phyloP scores from a whole-genome alignment of 345 rosid species.

The Citrus reticulata region DNA sequence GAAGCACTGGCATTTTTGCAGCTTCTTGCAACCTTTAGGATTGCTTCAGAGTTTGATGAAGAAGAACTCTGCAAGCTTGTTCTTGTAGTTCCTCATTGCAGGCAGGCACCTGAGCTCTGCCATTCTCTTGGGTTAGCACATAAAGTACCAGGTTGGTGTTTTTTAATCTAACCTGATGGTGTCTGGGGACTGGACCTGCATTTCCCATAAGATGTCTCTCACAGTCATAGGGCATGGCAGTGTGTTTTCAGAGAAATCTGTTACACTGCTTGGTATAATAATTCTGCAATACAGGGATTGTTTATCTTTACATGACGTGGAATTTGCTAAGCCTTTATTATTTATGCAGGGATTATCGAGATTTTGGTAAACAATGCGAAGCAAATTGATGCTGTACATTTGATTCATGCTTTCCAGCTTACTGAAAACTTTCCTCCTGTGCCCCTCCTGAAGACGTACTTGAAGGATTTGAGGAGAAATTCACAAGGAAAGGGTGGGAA shows the following conservation, averaged over 20 bases:
- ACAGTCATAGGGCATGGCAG: constrained; percentile 9
- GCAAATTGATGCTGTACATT: constrained; percentile 54
- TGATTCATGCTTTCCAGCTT: constrained; percentile 54
- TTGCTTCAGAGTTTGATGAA: constrained; percentile 62
- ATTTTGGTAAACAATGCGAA: constrained; percentile 40
- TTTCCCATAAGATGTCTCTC: constrained; percentile 19
- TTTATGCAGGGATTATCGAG: constrained; percentile 45
- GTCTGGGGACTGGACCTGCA: constrained; percentile 27
- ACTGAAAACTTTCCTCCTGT: constrained; percentile 49
- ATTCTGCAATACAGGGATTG: not conserved
- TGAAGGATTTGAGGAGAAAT: constrained; percentile 53
- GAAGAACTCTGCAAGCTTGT: constrained; percentile 70
- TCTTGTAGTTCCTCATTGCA: constrained; percentile 44
- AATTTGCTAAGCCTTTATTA: constrained; percentile 1
- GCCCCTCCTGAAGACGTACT: constrained; percentile 48
- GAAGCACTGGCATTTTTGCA: constrained; percentile 64
- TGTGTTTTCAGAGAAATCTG: not conserved
- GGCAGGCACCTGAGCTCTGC: constrained; percentile 67
- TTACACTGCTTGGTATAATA: not conserved
- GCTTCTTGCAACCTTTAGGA: constrained; percentile 65
- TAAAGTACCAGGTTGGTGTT: constrained; percentile 69
- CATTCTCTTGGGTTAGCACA: constrained; percentile 55
- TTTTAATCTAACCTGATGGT: constrained; percentile 37
- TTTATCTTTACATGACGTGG: not conserved
- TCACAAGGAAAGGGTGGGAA: constrained; percentile 45